A percentile compares a stretch with the other conserved stretches of the same genome.
Evolutionary conservation across 2,329 filamentous ascomycete species (phyloP).

Genomic region (Cordyceps militaris): DNA sequence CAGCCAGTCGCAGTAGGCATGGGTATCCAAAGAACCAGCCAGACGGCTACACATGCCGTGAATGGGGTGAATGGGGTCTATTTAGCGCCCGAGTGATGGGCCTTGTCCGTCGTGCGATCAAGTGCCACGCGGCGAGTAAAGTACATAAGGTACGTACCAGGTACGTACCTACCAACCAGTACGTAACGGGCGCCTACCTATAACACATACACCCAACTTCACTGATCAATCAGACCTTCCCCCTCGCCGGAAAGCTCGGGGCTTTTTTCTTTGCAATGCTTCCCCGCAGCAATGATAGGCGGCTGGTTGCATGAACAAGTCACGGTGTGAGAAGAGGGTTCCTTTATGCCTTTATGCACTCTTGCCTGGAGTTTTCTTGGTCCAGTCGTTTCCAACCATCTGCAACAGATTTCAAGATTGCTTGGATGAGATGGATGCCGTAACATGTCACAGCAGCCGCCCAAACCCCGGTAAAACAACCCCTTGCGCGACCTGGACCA

Average conservation of each 20-base stretch:
- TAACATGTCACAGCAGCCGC: constrained; percentile 6
- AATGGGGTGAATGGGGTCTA: background rate
- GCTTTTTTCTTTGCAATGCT: background rate
- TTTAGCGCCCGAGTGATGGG: background rate
- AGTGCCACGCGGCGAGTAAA: too few species aligned
- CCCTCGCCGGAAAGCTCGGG: constrained; percentile 5
- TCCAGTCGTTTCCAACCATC: background rate
- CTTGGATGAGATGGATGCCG: background rate
- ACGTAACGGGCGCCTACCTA: background rate
- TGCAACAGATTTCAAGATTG: background rate
- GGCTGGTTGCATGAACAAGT: background rate
- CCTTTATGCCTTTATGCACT: background rate
- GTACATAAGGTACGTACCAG: too few species aligned
- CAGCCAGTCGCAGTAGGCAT: too few species aligned
- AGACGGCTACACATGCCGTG: background rate
- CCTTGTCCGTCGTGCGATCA: too few species aligned
- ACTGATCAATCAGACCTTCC: too few species aligned
- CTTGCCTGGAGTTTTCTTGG: background rate
- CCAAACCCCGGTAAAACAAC: background rate
- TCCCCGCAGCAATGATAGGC: background rate
- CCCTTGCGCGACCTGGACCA: background rate
- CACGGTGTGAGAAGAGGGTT: background rate
- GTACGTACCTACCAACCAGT: too few species aligned
- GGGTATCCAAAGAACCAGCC: too few species aligned
- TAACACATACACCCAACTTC: background rate